Evolutionary conservation across 768 basidiomycete species (phyloP).

Genomic region (Termitomyces sp.): DNA sequence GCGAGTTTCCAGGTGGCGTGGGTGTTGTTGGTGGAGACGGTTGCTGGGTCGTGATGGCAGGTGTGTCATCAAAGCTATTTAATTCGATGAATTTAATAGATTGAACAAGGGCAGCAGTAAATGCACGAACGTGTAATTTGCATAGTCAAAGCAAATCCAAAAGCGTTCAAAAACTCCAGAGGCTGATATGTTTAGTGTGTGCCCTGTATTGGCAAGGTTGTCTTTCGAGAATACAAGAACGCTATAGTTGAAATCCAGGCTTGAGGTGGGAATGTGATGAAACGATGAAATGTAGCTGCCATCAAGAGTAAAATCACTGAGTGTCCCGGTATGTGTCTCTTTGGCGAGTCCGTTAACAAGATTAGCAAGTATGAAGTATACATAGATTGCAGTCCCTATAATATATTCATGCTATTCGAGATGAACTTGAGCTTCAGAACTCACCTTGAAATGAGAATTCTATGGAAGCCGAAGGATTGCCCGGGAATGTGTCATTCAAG

Average conservation of each 20-base stretch:
- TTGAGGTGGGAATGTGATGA: constrained; percentile 19
- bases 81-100: neutral
- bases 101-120: neutral
- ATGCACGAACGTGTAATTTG: neutral
- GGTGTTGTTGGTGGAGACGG: neutral
- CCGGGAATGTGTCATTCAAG: neutral
- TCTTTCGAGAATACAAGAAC: constrained; percentile 20
- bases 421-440: neutral
- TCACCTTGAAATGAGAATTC: constrained; percentile 12
- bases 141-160: neutral
- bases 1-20: neutral
- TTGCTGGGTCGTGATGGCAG: neutral
- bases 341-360: neutral
- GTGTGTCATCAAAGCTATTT: neutral
- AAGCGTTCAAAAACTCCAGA: constrained; percentile 17
- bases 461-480: neutral
- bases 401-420: neutral
- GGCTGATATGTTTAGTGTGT: constrained; percentile 25
- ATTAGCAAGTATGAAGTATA: constrained; percentile 34
- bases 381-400: constrained; percentile 31
- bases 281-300: constrained; percentile 15
- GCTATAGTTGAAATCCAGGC: constrained; percentile 20
- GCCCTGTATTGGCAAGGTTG: constrained; percentile 21
- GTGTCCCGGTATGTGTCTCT: neutral
- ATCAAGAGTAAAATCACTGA: constrained; percentile 25